Evolutionary conservation across 495 filamentous ascomycete species (phyloP).

Genomic region (Penicillium lividum): DNA sequence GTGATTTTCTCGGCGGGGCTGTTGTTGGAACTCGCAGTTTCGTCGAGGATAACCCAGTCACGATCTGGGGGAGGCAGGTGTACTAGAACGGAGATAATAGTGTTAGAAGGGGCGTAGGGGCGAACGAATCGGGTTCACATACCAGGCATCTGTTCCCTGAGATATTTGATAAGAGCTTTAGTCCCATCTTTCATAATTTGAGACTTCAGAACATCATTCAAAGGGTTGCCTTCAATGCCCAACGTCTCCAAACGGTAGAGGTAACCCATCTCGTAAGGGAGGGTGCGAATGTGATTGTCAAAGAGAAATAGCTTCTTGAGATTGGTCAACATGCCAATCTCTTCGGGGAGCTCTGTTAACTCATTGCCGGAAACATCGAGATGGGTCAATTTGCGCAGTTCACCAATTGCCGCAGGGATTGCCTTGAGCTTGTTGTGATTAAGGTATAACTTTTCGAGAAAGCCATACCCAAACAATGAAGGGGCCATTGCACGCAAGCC

Average conservation of each 20-base stretch:
- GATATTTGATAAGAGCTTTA: constrained; percentile 73
- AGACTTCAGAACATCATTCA: constrained; percentile 69
- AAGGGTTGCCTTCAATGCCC: constrained; percentile 88
- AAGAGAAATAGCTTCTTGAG: constrained; percentile 78
- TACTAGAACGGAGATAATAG: constrained; percentile 27
- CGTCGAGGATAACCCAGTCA: constrained; percentile 69
- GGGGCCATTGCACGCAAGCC: constrained; percentile 77
- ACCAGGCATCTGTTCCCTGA: constrained; percentile 85
- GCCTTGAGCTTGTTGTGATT: constrained; percentile 82
- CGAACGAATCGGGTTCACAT: constrained; percentile 32
- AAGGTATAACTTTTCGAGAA: constrained; percentile 86
- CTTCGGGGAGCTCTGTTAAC: constrained; percentile 77
- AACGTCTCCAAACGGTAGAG: constrained; percentile 84
- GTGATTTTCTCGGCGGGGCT: constrained; percentile 62
- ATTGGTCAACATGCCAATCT: constrained; percentile 94
- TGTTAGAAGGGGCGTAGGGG: constrained; percentile 1
- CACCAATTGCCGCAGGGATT: constrained; percentile 75
- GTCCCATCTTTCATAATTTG: constrained; percentile 85
- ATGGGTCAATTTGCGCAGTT: constrained; percentile 71
- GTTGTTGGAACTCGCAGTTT: constrained; percentile 45
- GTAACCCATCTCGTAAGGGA: constrained; percentile 86
- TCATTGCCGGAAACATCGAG: constrained; percentile 90
- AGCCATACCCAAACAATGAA: constrained; percentile 79
- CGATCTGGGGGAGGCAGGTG: constrained; percentile 70
- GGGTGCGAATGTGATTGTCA: constrained; percentile 78